Percentiles rank a stretch among this genome's conserved stretches.
These are phyloP conservation scores for Protea cynaroides DNA, from an alignment of 164 flowering plant genomes.

Conservation along the genomic window DNA sequence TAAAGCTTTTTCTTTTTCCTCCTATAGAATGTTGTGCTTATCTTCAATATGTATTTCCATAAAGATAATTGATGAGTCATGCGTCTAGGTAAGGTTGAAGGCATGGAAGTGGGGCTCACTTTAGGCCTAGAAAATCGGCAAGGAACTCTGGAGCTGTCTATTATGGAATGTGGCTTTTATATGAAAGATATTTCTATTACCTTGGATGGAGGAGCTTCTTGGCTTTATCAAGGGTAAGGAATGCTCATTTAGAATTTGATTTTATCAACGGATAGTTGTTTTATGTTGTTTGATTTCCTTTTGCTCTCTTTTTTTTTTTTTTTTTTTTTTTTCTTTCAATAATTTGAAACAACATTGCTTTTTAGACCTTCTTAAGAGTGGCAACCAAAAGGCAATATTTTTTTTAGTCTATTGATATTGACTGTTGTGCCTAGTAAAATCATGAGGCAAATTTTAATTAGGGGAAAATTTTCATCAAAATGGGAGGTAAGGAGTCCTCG, in stretches of 20 bases:
- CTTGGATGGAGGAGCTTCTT: constrained; percentile 92
- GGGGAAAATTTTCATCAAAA: too few relatives aligned
- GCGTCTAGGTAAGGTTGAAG: constrained; percentile 65
- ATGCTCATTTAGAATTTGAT: background rate
- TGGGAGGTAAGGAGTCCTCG: too few relatives aligned
- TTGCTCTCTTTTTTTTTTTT: background rate
- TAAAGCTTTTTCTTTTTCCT: background rate
- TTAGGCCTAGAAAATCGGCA: constrained; percentile 53
- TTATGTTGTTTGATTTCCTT: background rate
- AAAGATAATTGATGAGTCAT: constrained; percentile 21
- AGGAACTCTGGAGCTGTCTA: constrained; percentile 58
- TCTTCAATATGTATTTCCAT: constrained; percentile 8
- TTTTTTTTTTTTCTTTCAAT: too few relatives aligned
- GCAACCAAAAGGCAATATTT: too few relatives aligned
- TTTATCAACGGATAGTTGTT: background rate
- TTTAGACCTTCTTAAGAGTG: too few relatives aligned
- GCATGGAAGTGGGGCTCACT: constrained; percentile 79
- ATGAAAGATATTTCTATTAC: constrained; percentile 59
- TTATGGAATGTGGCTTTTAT: constrained; percentile 62
- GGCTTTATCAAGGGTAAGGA: constrained; percentile 93
- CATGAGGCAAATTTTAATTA: too few relatives aligned
- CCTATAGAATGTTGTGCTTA: constrained; percentile 5
- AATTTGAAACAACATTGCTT: background rate
- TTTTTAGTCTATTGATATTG: too few relatives aligned
- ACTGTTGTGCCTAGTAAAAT: too few relatives aligned